phyloP scores from a whole-genome alignment of 1,284 basidiomycete genomes.

The Anthracocystis walkeri region DNA sequence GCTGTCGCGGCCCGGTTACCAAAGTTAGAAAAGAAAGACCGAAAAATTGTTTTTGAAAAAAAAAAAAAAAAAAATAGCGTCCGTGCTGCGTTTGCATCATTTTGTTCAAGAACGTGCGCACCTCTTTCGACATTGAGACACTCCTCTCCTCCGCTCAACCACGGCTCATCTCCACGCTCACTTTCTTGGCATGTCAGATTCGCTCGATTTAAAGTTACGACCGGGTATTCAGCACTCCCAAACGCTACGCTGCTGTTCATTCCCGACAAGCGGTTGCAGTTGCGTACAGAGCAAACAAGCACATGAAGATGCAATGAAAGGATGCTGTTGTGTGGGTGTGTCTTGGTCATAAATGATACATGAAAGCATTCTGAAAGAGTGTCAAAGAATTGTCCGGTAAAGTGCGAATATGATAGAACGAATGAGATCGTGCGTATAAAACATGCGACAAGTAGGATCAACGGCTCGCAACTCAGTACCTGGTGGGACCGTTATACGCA shows the following conservation, averaged over 20 bases:
- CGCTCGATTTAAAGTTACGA: no score
- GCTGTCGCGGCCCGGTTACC: conserved; percentile 3
- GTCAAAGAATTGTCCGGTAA: conserved; percentile 2
- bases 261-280: no score
- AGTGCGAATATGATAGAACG: no score
- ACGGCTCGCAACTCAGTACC: background rate
- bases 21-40: background rate
- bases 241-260: no score
- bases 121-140: background rate
- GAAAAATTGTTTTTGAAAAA: background rate
- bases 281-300: no score
- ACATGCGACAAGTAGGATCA: background rate
- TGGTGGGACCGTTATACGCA: conserved; percentile 27
- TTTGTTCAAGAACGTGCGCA: conserved; percentile 23
- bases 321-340: no score
- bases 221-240: no score
- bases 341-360: no score
- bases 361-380: no score
- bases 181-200: no score
- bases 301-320: conserved; percentile 6
- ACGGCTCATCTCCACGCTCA: conserved; percentile 3
- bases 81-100: conserved; percentile 23
- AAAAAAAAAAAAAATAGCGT: conserved; percentile 7
- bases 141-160: background rate
- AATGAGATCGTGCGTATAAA: background rate